A percentile compares a stretch with the other conserved stretches of the same genome.
Evolutionary conservation across 768 basidiomycete species (phyloP).

Genomic region (Leccinum ochraceum): DNA sequence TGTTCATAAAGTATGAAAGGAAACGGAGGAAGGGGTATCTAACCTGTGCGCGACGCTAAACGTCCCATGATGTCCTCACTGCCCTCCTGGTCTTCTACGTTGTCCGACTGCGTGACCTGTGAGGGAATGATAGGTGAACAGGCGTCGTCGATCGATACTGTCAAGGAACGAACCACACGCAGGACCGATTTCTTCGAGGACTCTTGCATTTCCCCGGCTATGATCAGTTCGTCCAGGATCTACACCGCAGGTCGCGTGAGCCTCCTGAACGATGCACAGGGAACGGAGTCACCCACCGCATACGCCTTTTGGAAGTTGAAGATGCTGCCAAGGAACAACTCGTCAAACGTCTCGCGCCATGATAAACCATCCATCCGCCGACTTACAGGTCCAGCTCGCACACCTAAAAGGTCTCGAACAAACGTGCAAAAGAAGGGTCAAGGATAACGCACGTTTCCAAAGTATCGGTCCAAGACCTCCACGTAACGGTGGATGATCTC

Average conservation of each 20-base stretch:
- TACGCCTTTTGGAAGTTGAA: slow-evolving; percentile 99
- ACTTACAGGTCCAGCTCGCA: slow-evolving; percentile 90
- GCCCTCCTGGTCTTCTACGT: slow-evolving; percentile 83
- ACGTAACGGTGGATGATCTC: slow-evolving; percentile 96
- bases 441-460: slow-evolving; percentile 41
- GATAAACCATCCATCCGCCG: not conserved
- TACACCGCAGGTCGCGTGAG: slow-evolving; percentile 27
- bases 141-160: slow-evolving; percentile 10
- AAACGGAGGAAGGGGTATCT: slow-evolving; percentile 31
- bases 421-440: not conserved
- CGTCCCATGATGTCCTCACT: slow-evolving; percentile 80
- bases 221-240: slow-evolving; percentile 92
- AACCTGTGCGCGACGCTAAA: slow-evolving; percentile 71
- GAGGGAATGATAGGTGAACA: not conserved
- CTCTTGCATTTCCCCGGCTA: slow-evolving; percentile 93
- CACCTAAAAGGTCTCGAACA: slow-evolving; percentile 45
- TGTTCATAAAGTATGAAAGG: slow-evolving; percentile 13
- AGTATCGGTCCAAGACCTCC: slow-evolving; percentile 75
- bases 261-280: not conserved
- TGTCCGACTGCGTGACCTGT: slow-evolving; percentile 85
- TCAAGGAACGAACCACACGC: slow-evolving; percentile 45
- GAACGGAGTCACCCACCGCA: slow-evolving; percentile 48
- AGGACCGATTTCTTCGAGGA: slow-evolving; percentile 76
- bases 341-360: not conserved
- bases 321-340: slow-evolving; percentile 54